Conservation (phyloP, 2,329 filamentous ascomycete species). For the Penicillium olsonii region DNA sequence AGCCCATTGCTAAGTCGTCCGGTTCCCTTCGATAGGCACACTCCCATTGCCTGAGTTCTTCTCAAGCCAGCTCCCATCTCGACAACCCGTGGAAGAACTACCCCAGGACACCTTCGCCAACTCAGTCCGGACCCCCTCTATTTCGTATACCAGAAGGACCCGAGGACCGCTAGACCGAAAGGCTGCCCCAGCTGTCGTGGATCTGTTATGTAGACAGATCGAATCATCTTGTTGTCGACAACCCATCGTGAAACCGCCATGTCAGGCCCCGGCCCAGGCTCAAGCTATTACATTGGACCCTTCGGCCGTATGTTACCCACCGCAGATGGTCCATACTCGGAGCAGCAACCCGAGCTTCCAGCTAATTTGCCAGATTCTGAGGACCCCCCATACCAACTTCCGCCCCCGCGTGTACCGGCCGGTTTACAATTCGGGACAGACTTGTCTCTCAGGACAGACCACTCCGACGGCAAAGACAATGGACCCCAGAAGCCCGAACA, state of each 20-base stretch:
- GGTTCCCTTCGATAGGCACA: not conserved
- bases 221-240: conserved; percentile 2
- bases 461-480: conserved; percentile 16
- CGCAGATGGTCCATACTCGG: conserved; percentile 26
- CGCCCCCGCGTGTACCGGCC: conserved; percentile 37
- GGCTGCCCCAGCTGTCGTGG: not conserved
- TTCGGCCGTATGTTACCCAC: conserved; percentile 43
- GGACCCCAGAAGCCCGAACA: conserved; percentile 27
- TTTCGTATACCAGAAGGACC: not conserved
- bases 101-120: not conserved
- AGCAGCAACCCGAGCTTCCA: conserved; percentile 28
- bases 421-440: conserved; percentile 40
- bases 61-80: not conserved
- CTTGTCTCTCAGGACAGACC: conserved; percentile 29
- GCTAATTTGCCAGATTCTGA: conserved; percentile 35
- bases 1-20: conserved; percentile 5
- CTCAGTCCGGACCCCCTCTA: not conserved
- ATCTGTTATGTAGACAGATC: conserved; percentile 16
- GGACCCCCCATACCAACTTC: conserved; percentile 42
- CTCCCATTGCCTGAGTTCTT: not conserved
- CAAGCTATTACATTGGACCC: conserved; percentile 38
- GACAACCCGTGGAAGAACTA: not conserved
- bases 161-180: not conserved
- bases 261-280: conserved; percentile 21
- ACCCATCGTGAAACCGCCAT: conserved; percentile 23